A percentile compares a stretch with the other conserved stretches of the same genome.
These are phyloP conservation scores for Irpex sp. DNA, from an alignment of 1,284 basidiomycete genomes.

Conservation along the genomic window DNA sequence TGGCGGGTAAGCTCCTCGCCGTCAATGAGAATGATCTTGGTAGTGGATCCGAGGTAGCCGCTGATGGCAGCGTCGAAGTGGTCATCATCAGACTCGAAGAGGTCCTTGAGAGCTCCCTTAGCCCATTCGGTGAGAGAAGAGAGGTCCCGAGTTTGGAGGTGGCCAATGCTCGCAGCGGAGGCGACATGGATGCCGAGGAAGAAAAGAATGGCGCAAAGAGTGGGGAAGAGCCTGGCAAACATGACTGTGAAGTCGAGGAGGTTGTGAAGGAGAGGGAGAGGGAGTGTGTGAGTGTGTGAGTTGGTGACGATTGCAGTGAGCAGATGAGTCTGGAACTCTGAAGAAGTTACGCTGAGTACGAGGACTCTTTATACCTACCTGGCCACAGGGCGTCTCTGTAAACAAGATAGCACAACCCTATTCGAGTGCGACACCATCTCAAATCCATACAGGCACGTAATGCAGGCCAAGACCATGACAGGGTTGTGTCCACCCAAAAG, in stretches of 20 bases:
- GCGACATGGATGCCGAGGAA: neutral
- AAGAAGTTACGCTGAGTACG: neutral
- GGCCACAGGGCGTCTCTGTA: neutral
- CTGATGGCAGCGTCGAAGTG: constrained; percentile 32
- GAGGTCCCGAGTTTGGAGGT: constrained; percentile 14
- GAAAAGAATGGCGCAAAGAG: neutral
- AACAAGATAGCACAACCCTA: neutral
- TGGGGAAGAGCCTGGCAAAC: neutral
- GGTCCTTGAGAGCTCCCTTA: constrained; percentile 26
- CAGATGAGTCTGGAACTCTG: neutral
- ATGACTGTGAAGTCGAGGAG: neutral
- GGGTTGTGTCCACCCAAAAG: neutral
- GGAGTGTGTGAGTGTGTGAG: neutral
- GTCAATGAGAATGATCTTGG: constrained; percentile 30
- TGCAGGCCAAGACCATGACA: neutral
- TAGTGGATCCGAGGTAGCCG: constrained; percentile 26
- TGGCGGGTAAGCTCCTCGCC: constrained; percentile 23
- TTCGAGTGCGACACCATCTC: neutral
- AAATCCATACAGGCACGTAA: neutral
- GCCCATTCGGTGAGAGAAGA: constrained; percentile 34
- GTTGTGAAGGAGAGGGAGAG: neutral
- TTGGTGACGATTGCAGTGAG: neutral
- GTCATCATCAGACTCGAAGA: constrained; percentile 29
- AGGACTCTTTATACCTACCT: neutral
- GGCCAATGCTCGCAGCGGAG: neutral